A percentile compares a stretch with the other conserved stretches of the same genome.
phyloP scores from a whole-genome alignment of 352 stramenopile genomes.

The Sclerospora graminicola region DNA sequence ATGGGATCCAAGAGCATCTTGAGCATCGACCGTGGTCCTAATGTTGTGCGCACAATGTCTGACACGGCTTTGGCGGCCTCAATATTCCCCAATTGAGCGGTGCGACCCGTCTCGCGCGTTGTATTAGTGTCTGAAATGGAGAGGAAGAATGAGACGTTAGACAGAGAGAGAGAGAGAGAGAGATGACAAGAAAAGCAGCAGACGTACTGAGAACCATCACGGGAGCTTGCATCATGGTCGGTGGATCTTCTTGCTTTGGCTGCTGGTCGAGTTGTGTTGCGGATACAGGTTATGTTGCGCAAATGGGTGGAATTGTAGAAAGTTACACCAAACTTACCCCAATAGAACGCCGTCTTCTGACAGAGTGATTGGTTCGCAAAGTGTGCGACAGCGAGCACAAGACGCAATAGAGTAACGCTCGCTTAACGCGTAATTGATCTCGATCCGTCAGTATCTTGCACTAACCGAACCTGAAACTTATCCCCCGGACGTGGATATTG shows the following conservation, averaged over 20 bases:
- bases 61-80: slow-evolving; percentile 93
- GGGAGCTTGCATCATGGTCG: slow-evolving; percentile 82
- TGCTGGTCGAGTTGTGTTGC: background rate
- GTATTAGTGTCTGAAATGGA: slow-evolving; percentile 91
- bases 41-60: slow-evolving; percentile 98
- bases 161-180: background rate
- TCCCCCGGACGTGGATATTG: slow-evolving; percentile 61
- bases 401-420: too few species aligned
- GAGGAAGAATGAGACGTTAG: background rate
- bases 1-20: slow-evolving; percentile 99
- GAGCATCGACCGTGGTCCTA: slow-evolving; percentile 97
- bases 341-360: too few species aligned
- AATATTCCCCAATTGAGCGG: slow-evolving; percentile 98
- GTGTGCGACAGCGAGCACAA: too few species aligned
- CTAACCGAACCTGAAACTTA: too few species aligned
- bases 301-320: background rate
- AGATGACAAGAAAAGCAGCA: background rate
- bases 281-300: background rate
- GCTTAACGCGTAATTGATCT: too few species aligned
- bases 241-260: background rate
- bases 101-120: slow-evolving; percentile 95
- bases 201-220: slow-evolving; percentile 95
- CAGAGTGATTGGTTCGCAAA: too few species aligned
- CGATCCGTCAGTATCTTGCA: too few species aligned
- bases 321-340: too few species aligned